Percentiles rank a stretch among this genome's conserved stretches.
Conservation (phyloP, 2,329 filamentous ascomycete species). For the Arthrinium puccinioides region DNA sequence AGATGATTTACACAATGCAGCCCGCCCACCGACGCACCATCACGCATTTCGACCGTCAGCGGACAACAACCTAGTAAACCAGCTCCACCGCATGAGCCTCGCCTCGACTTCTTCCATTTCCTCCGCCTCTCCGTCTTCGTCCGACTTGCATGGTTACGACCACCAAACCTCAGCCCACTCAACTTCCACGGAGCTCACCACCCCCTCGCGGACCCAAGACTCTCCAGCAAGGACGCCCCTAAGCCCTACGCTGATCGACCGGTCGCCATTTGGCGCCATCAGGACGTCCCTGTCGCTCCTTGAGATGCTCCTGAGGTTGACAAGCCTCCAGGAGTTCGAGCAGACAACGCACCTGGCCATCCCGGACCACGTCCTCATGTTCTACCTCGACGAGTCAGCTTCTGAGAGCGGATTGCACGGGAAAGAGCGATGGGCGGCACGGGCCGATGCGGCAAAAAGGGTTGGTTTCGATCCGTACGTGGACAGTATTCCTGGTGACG, state of each 20-base stretch:
- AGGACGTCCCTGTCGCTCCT: slow-evolving; percentile 63
- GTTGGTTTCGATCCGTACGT: slow-evolving; percentile 52
- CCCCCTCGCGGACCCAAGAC: slow-evolving; percentile 14
- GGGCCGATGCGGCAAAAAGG: slow-evolving; percentile 37
- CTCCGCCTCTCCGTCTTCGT: slow-evolving; percentile 12
- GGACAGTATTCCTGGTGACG: no score
- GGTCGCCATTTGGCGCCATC: slow-evolving; percentile 44
- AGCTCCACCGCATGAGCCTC: slow-evolving; percentile 34
- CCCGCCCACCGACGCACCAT: slow-evolving; percentile 5
- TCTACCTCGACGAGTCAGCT: slow-evolving; percentile 63
- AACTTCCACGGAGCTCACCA: slow-evolving; percentile 9
- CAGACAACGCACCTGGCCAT: slow-evolving; percentile 85
- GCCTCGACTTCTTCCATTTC: slow-evolving; percentile 16
- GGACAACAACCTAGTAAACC: slow-evolving; percentile 21
- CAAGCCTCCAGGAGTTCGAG: slow-evolving; percentile 85
- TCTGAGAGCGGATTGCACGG: slow-evolving; percentile 44
- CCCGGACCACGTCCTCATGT: slow-evolving; percentile 79
- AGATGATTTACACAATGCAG: not conserved
- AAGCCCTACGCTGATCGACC: slow-evolving; percentile 25
- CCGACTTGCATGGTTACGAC: slow-evolving; percentile 6
- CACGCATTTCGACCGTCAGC: slow-evolving; percentile 13
- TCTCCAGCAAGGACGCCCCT: slow-evolving; percentile 5
- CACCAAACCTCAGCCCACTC: not conserved
- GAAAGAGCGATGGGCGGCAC: slow-evolving; percentile 34
- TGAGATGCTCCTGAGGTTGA: slow-evolving; percentile 80